Evolutionary conservation across 345 rosid genomes (phyloP), one percentile per base, ranked within the genome.

Genomic region (Citrus sp.): DNA sequence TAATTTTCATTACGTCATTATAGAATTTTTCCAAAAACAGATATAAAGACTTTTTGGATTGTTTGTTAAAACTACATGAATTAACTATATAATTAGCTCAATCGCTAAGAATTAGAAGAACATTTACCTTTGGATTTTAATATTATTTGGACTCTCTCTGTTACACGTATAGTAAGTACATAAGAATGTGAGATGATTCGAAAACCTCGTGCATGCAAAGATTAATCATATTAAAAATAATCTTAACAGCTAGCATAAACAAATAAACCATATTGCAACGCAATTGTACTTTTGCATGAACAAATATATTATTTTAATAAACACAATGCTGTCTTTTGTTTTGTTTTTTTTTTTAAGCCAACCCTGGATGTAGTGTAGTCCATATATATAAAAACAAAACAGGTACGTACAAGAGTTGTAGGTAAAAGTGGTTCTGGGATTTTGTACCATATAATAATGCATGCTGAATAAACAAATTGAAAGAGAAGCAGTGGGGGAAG

Each of bases 101-200:
- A 10, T 42, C 18, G 8, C 18, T 46, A 13, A 0, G 51, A 46
- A 46, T 46, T 46, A 46, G 4, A 46, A 46, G 18, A 13, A 13
- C 51, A 46, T 13, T 46, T 12, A 12, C 51, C 51, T 13, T 13
- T 13, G 16, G 5, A 46, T 10, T 46, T 54, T 54, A 54, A 18
- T 18, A 54, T 54, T 54, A 54, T 54, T 16, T 18, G 21, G 58
- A 54, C 58, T 13, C 51, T 42, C 14, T 18, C 2, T 51, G 58
- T 54, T 54, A 5, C 58, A 54, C 2, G 0, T 19, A 54, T 18
- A 4, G 58, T 54, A 54, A 16, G 6, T 6, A 16, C 68, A 56
- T 16, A 78, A 78, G 85, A 83, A 88, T 86, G 92, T 80, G 91
- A 84, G 85, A 87, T 82, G 90, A 88, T 88, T 88, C 91, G 73